A percentile compares a stretch with the other conserved stretches of the same genome.
phyloP scores from a whole-genome alignment of 768 basidiomycete species.

The Psilocybe sp. region DNA sequence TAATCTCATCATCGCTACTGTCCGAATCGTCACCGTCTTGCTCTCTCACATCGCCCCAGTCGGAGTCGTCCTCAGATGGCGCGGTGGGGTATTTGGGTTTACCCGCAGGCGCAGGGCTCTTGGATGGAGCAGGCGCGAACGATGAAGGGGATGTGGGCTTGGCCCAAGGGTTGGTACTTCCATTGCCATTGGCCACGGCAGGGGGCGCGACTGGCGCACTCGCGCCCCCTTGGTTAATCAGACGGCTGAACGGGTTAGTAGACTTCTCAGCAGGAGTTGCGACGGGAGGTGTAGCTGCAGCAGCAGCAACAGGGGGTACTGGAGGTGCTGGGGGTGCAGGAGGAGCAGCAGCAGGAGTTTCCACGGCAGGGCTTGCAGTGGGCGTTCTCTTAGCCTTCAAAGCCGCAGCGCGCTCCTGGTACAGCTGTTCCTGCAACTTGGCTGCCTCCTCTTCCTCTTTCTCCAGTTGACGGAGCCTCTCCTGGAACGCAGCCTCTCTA shows the following conservation, averaged over 20 bases:
- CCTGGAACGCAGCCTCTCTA: constrained; percentile 40
- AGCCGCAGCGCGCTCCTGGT: constrained; percentile 33
- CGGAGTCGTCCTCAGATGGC: constrained; percentile 57
- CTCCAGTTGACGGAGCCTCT: constrained; percentile 68
- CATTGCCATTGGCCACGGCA: constrained; percentile 25
- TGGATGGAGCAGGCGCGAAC: constrained; percentile 37
- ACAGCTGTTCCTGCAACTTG: constrained; percentile 39
- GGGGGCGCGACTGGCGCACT: constrained; percentile 29
- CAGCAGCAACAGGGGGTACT: constrained; percentile 19
- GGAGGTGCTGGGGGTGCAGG: constrained; percentile 33
- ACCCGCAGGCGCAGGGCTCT: constrained; percentile 52
- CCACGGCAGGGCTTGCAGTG: constrained; percentile 28
- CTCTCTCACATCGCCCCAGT: constrained; percentile 85
- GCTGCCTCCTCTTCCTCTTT: constrained; percentile 49
- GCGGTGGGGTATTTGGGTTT: constrained; percentile 64
- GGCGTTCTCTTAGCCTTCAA: constrained; percentile 23
- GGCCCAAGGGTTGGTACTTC: constrained; percentile 73
- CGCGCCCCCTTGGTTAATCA: constrained; percentile 49
- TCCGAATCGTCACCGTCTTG: constrained; percentile 66
- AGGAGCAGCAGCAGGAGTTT: constrained; percentile 27
- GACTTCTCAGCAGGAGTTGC: constrained; percentile 43
- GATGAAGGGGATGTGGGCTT: constrained; percentile 30
- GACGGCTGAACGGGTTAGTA: constrained; percentile 78
- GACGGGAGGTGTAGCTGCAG: constrained; percentile 10
- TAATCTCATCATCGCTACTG: constrained; percentile 78